Conservation (phyloP, 805 yeast species). For the Barnettozyma wickerhamii region DNA sequence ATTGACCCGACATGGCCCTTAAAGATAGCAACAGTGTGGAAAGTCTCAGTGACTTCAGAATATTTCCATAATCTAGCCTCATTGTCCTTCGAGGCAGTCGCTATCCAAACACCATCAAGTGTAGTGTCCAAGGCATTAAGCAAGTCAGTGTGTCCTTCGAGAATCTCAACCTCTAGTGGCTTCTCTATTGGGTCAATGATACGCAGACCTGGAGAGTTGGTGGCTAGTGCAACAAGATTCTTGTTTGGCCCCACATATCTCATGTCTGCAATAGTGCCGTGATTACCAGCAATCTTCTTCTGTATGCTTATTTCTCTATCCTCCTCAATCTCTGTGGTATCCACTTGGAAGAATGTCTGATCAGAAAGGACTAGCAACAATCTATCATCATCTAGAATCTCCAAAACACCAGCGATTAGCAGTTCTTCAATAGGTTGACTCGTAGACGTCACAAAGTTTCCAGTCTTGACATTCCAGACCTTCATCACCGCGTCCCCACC, state of each 20-base stretch:
- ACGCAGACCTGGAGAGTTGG: conserved; percentile 87
- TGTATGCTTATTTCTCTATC: conserved; percentile 36
- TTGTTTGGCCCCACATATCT: conserved; percentile 63
- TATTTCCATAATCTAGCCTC: conserved; percentile 81
- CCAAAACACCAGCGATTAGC: conserved; percentile 56
- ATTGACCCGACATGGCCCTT: conserved; percentile 87
- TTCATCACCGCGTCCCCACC: conserved; percentile 72
- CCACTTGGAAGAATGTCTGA: conserved; percentile 66
- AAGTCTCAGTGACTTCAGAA: conserved; percentile 38
- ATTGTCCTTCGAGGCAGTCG: conserved; percentile 87
- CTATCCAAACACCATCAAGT: conserved; percentile 82
- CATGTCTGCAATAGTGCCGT: conserved; percentile 92
- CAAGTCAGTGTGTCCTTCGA: conserved; percentile 82
- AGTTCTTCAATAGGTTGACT: conserved; percentile 66
- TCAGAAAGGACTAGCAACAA: conserved; percentile 68
- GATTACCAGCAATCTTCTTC: conserved; percentile 80
- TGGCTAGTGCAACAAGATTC: conserved; percentile 72
- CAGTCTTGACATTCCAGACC: conserved; percentile 55
- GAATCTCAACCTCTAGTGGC: conserved; percentile 57
- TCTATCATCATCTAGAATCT: conserved; percentile 29
- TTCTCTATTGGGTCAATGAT: conserved; percentile 56
- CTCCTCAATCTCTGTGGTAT: conserved; percentile 28
- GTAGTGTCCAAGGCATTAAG: conserved; percentile 77
- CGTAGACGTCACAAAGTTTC: conserved; percentile 46
- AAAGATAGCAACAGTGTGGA: conserved; percentile 53